Percentiles rank a stretch among this genome's conserved stretches.
These are phyloP conservation scores for Cymbopogon flexuosus DNA, from an alignment of 202 grass and related monocot species.

Conservation along the genomic window DNA sequence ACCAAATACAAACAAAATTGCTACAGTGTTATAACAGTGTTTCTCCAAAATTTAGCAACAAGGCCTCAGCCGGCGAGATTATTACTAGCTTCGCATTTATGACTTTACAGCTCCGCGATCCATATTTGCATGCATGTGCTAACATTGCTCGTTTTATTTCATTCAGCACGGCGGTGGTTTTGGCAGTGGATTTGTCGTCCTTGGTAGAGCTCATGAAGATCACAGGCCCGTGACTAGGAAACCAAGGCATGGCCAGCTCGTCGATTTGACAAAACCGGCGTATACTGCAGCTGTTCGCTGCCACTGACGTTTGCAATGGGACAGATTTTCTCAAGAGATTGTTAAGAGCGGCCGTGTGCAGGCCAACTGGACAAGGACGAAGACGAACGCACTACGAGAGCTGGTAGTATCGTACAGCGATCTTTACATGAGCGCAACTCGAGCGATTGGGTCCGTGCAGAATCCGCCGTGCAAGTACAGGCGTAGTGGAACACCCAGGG, in stretches of 20 bases:
- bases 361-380: background rate
- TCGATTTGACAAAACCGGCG: slow-evolving; percentile 10
- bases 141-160: background rate
- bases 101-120: background rate
- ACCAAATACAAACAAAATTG: too few species aligned
- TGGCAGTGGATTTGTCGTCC: background rate
- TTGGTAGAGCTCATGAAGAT: background rate
- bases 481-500: background rate
- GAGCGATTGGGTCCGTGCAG: background rate
- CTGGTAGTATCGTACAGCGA: background rate
- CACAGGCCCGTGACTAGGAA: background rate
- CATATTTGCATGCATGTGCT: slow-evolving; percentile 2
- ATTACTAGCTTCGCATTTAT: background rate
- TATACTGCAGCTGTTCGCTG: background rate
- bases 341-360: slow-evolving; percentile 15
- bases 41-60: too few species aligned
- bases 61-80: background rate
- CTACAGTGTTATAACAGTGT: too few species aligned
- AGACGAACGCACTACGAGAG: background rate
- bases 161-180: background rate
- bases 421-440: background rate
- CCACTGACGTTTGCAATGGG: background rate
- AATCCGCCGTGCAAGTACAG: slow-evolving; percentile 11
- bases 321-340: background rate
- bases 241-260: background rate